Base-by-base conservation (phyloP, 495 filamentous ascomycete species). In the Xanthoparmelia taractica region DNA sequence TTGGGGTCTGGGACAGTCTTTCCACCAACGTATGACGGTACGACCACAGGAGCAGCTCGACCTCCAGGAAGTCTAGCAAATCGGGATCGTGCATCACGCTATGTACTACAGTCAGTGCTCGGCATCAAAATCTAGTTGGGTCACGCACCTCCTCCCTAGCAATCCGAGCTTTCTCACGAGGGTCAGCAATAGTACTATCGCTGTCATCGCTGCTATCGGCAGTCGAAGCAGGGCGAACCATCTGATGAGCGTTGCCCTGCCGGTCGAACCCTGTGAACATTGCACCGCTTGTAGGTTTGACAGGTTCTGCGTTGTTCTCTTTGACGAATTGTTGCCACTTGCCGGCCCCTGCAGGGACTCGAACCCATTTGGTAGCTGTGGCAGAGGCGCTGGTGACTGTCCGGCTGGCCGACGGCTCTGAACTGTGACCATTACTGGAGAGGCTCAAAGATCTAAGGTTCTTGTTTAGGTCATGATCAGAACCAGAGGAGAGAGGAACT, bases 221-320 rank as follows among this genome's bases (percentile, higher is more conserved):
- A 8, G 34, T 67, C 11, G 68, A 69, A 17, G 59, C 54, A 54
- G 43, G 40, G 29, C 45, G 36, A 12, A 38, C 12, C 40, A 37
- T 59, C 40, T 58, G 64, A 57, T 69, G 69, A 18, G 61, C 41
- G 1, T 41, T 63, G 18, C 69, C 69, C 18, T 63, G 36, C 17
- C 45, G 33, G 17, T 65, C 66, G 50, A 65, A 71, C 23, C 38
- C 67, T 20, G 63, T 70, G 27, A 64, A 68, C n/a, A 56, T 38
- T 27, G 54, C 45, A 27, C 60, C 37, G 8, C 27, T 18, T 15
- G 29, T 37, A 29, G 60, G 27, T 11, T 56, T 37, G 37, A 40
- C 57, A 25, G 41, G 23, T 17, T 45, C 33, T 27, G 27, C 47
- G 23, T 47, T 37, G 31, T 62, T 27, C 11, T 36, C 18, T 13